Evolutionary conservation across 2,329 filamentous ascomycete genomes (phyloP).

Genomic region (Aspergillus ruber): DNA sequence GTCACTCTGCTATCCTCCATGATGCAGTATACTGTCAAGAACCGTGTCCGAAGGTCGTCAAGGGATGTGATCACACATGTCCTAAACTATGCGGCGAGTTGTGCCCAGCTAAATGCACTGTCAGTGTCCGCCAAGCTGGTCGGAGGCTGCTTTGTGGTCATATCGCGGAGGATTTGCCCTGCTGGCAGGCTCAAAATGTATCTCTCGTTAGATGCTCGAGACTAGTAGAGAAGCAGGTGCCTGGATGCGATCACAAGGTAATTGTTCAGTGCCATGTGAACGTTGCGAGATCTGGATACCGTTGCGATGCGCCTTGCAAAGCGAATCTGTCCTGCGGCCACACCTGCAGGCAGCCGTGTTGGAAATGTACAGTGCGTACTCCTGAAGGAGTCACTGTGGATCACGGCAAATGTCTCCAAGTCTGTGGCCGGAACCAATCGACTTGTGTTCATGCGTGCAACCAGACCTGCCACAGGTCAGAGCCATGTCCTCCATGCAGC

Average conservation of each 20-base stretch:
- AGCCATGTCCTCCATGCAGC: slow-evolving; percentile 22
- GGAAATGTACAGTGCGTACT: slow-evolving; percentile 39
- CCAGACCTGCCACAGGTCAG: slow-evolving; percentile 45
- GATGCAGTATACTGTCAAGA: slow-evolving; percentile 21
- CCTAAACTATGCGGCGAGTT: slow-evolving; percentile 34
- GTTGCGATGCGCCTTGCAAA: slow-evolving; percentile 47
- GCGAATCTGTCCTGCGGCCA: slow-evolving; percentile 52
- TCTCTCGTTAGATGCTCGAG: slow-evolving; percentile 44
- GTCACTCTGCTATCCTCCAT: slow-evolving; percentile 39
- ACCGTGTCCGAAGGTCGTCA: slow-evolving; percentile 31
- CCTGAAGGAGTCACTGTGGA: slow-evolving; percentile 23
- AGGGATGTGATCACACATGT: slow-evolving; percentile 39
- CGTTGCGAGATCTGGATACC: slow-evolving; percentile 35
- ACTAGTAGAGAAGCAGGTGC: slow-evolving; percentile 43
- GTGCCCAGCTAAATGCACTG: slow-evolving; percentile 32
- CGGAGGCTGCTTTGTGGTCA: slow-evolving; percentile 23
- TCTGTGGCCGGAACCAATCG: slow-evolving; percentile 46
- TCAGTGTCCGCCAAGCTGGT: slow-evolving; percentile 14
- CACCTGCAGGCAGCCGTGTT: slow-evolving; percentile 47
- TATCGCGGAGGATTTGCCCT: slow-evolving; percentile 20
- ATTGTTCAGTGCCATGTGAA: slow-evolving; percentile 46
- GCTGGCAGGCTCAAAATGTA: slow-evolving; percentile 40
- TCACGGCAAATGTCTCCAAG: slow-evolving; percentile 39
- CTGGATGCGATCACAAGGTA: slow-evolving; percentile 51
- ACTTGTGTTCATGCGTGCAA: slow-evolving; percentile 54